These are phyloP conservation scores for Dittrichia graveolens DNA, from an alignment of 129 eudicot species.

Conservation along the genomic window DNA sequence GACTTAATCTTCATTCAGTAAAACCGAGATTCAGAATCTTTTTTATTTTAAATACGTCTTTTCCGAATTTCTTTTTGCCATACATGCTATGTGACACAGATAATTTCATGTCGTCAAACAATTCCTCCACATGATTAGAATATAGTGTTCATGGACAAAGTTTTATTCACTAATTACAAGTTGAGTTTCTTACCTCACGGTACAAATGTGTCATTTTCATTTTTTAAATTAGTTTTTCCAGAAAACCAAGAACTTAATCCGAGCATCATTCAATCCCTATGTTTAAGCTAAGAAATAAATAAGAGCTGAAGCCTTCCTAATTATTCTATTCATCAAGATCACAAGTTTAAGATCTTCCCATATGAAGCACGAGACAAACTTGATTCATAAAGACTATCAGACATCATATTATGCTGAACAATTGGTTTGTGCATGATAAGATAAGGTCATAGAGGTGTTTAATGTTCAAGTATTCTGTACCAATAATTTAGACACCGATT, in stretches of 20 bases:
- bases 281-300: neutral
- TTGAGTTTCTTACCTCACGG: neutral
- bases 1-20: neutral
- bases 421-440: constrained; percentile 4
- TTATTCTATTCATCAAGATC: neutral
- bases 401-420: constrained; percentile 6
- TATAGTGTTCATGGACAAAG: neutral
- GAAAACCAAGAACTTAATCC: neutral
- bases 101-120: constrained; percentile 1
- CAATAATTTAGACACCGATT: too few relatives aligned
- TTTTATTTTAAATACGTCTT: neutral
- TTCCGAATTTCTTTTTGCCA: neutral
- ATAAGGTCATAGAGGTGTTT: neutral
- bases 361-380: neutral
- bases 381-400: neutral
- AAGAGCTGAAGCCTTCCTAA: neutral
- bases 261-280: neutral
- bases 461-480: neutral
- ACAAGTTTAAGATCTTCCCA: constrained; percentile 1
- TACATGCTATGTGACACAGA: neutral
- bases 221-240: neutral
- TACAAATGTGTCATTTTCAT: neutral
- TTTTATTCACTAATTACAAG: neutral
- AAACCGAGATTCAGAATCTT: neutral
- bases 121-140: neutral